Evolutionary conservation across 2,329 filamentous ascomycete species (phyloP), one percentile per base, ranked within the genome.

Genomic region (Leptographium wingfieldii): DNA sequence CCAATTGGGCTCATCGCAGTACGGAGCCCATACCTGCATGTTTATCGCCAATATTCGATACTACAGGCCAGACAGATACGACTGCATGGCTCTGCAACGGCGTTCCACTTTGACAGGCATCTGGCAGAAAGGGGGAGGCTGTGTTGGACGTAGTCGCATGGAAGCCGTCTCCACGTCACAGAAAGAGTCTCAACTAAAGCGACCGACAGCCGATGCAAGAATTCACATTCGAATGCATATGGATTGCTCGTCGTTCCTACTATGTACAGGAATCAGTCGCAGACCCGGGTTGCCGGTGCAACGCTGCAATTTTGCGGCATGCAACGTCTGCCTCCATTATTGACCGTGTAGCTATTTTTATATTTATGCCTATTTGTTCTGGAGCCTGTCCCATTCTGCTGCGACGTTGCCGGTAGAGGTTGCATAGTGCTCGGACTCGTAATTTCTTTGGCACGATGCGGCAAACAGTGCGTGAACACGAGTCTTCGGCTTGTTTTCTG

Each of bases 111-210:
- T 52, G 49, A 19, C 25, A 19, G 25, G 43, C 52, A 54, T 22
- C 33, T 43, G 55, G 4, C 55, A 22, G 25, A 48, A 48, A 56
- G 55, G 55, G 55, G 55, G 55, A 49, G 55, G 55, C 55, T 56
- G 55, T 56, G 55, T 29, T 22, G 38, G 43, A n/a, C 6, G 19
- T 46, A 46, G 43, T 10, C 16, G 43, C 43, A n/a, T 19, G 43
- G 43, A 46, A 46, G 19, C 43, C 19, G 43, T 46, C 43, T n/a
- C 43, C 43, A 46, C 43, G 43, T 46, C 43, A 14, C 25, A 54
- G 49, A 52, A 51, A 51, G 9, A 52, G 22, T 46, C 43, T 5
- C 19, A 3, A n/a, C 14, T 6, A 19, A 6, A 43, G 16, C 16
- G 43, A 46, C 16, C 5, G 19, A 46, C 16, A 40, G 3, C 35